Percentiles rank a stretch among this genome's conserved stretches.
These are phyloP conservation scores for Lithospermum erythrorhizon DNA, from an alignment of 257 asterid species.

Conservation along the genomic window DNA sequence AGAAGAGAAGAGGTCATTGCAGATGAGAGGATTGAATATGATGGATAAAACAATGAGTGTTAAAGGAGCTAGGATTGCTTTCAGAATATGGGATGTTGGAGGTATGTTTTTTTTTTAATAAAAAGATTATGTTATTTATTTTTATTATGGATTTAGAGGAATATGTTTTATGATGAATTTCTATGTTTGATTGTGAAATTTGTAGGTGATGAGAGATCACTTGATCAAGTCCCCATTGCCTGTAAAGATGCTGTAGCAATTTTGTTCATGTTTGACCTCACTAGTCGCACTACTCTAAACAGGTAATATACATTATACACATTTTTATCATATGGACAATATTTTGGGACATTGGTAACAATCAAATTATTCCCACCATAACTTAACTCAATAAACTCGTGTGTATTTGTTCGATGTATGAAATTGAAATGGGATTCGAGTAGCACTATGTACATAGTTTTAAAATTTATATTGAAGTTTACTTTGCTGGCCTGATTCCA, in stretches of 20 bases:
- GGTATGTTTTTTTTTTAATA: slow-evolving; percentile 27
- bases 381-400: too few relatives aligned
- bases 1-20: slow-evolving; percentile 47
- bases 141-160: too few relatives aligned
- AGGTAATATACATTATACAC: slow-evolving; percentile 28
- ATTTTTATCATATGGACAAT: background rate
- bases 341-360: too few relatives aligned
- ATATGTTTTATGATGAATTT: background rate
- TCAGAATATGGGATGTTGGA: slow-evolving; percentile 86
- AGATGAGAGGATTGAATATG: slow-evolving; percentile 66
- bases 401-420: too few relatives aligned
- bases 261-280: slow-evolving; percentile 84
- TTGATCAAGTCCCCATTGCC: slow-evolving; percentile 79
- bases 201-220: slow-evolving; percentile 48
- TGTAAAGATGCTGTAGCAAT: slow-evolving; percentile 91
- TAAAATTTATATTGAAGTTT: too few relatives aligned
- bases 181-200: background rate
- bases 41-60: slow-evolving; percentile 61
- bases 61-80: slow-evolving; percentile 71
- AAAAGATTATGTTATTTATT: too few relatives aligned
- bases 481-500: too few relatives aligned
- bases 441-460: too few relatives aligned
- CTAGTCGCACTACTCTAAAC: slow-evolving; percentile 61
- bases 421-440: too few relatives aligned
- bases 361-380: too few relatives aligned